Base-by-base conservation (phyloP, 2,329 filamentous ascomycete genomes). In the Aspergillus caelatus region DNA sequence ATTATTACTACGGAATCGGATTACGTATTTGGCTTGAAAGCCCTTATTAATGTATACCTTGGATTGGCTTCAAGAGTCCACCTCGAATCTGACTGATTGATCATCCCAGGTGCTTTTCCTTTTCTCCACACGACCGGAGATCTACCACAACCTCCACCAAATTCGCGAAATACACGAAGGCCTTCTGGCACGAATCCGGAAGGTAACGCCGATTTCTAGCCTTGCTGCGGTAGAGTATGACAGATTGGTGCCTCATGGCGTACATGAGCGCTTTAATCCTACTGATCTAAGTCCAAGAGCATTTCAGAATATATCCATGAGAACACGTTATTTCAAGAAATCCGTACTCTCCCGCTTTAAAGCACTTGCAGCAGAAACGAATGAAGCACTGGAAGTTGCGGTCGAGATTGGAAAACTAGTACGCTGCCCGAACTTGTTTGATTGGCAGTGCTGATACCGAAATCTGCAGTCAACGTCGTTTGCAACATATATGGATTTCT, bases 401-500 rank as follows among this genome's bases (percentile, higher is more conserved):
- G 79, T 75, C 46, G 78, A 87, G 4, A 85, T 89, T 70, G 81
- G 81, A 41, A 81, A 78, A 68, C 78, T 86, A 73, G 85, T 86
- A 72, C 65, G 75, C 57, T 19, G 32, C 7, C 1, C 28, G 1
- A 21, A 11, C 36, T 16, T 32, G 4, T 12, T 8, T 30, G 4
- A 34, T 28, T 3, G 8, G 39, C 12, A 19, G n/a, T 62, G 80
- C 69, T 86, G 82, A 82, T 75, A 72, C 65, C 87, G 81, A 65
- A 70, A 71, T 16, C 23, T 58, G 16, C 67, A 96, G 92, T 89
- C 96, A 80, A 86, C 87, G 64, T 88, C 89, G 0, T 95, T 98
- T 79, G 91, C 91, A 73, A 84, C 90, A 57, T 99, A 99, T 74
- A 91, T 96, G 79, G 92, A 96, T 70, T 99, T 97, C 75, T 91